Conservation (phyloP, 129 eudicot genomes). For the Pittosporum tobira region DNA sequence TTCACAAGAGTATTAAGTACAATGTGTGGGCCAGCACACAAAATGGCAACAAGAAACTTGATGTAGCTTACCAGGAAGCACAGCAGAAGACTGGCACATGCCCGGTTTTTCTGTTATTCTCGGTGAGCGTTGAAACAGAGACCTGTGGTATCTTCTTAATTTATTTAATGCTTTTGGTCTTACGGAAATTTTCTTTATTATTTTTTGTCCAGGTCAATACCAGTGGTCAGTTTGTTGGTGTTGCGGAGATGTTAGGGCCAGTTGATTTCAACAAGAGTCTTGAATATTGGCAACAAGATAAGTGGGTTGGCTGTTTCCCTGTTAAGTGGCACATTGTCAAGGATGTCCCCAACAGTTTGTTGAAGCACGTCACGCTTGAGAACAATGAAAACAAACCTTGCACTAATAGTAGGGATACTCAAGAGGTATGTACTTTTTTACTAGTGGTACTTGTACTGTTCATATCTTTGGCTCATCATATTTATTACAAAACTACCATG, state of each 20-base stretch:
- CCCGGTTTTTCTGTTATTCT: conserved; percentile 66
- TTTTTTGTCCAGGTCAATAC: conserved; percentile 46
- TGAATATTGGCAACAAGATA: conserved; percentile 93
- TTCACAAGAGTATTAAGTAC: conserved; percentile 79
- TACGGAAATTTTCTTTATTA: neutral
- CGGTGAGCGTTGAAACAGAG: conserved; percentile 23
- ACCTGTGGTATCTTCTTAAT: neutral
- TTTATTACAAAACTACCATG: neutral
- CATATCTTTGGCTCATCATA: neutral
- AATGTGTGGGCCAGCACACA: conserved; percentile 84
- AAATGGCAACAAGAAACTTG: conserved; percentile 81
- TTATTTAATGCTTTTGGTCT: neutral
- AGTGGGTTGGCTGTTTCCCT: conserved; percentile 87
- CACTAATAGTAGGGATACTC: conserved; percentile 84
- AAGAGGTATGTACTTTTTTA: conserved; percentile 39
- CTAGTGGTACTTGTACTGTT: neutral
- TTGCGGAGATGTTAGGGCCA: conserved; percentile 80
- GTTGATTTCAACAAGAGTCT: conserved; percentile 70
- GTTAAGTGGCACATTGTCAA: conserved; percentile 95
- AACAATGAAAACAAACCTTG: conserved; percentile 83
- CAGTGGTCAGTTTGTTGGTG: conserved; percentile 85
- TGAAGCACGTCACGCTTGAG: conserved; percentile 79
- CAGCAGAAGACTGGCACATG: conserved; percentile 55
- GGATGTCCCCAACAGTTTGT: conserved; percentile 69
- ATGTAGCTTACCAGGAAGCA: conserved; percentile 67